Evolutionary conservation across 768 basidiomycete species (phyloP).

Genomic region (Tulasnella sp.): DNA sequence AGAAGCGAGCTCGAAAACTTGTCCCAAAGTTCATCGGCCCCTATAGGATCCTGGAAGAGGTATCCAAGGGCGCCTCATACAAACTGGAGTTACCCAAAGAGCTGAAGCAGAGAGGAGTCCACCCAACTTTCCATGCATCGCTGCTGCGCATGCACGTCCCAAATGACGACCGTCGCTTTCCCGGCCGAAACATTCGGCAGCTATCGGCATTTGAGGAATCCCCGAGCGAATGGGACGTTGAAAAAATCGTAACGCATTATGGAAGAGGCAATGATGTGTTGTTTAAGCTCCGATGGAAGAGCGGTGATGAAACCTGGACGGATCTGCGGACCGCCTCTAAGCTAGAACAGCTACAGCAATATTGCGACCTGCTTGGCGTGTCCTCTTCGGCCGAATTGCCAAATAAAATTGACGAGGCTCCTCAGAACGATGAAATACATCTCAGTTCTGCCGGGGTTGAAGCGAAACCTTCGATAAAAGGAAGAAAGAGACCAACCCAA

Average conservation of each 20-base stretch:
- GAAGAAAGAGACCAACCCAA: too few species aligned
- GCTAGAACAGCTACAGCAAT: neutral
- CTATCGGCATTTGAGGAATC: neutral
- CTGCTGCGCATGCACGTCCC: neutral
- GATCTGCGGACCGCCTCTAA: slow-evolving; percentile 21
- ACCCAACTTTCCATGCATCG: neutral
- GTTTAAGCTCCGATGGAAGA: slow-evolving; percentile 39
- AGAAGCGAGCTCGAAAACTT: neutral
- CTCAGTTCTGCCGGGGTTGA: too few species aligned
- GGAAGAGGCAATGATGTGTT: slow-evolving; percentile 32
- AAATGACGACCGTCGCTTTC: neutral
- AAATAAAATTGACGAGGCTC: too few species aligned
- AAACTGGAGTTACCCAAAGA: neutral
- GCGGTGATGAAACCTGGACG: slow-evolving; percentile 39
- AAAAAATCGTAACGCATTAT: slow-evolving; percentile 32
- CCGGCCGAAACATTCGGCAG: neutral
- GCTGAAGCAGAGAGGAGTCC: neutral
- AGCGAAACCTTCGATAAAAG: too few species aligned
- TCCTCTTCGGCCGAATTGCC: too few species aligned
- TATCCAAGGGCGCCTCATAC: neutral
- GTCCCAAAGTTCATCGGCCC: neutral
- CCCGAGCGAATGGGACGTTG: slow-evolving; percentile 33
- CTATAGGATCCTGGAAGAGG: neutral
- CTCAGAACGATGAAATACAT: too few species aligned
- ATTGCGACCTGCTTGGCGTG: too few species aligned